Conservation (phyloP, 495 filamentous ascomycete species). For the Trichoderma virens region DNA sequence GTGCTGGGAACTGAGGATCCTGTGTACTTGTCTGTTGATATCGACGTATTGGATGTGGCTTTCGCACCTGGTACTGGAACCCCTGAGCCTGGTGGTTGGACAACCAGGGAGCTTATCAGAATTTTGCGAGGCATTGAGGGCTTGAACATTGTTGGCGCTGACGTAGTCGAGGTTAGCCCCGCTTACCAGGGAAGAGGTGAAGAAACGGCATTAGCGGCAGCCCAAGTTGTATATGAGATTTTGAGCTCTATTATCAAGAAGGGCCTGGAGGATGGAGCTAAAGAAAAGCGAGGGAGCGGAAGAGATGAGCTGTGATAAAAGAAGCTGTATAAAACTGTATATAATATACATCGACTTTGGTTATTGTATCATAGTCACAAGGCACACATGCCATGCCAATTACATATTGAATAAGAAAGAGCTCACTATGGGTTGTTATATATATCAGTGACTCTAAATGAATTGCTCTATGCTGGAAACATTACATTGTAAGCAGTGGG, state of each 20-base stretch:
- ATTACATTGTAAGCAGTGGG: no score
- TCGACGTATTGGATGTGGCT: conserved; percentile 67
- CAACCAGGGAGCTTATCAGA: conserved; percentile 60
- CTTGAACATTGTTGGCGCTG: conserved; percentile 64
- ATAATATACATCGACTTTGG: no score
- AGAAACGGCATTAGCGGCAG: conserved; percentile 76
- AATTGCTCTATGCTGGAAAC: no score
- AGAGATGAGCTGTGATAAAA: conserved; percentile 30
- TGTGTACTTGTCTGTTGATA: conserved; percentile 67
- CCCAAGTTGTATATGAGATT: conserved; percentile 75
- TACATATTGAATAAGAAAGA: no score
- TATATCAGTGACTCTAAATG: no score
- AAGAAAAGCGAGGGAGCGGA: conserved; percentile 8
- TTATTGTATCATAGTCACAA: no score
- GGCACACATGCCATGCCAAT: no score
- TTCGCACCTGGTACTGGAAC: conserved; percentile 67
- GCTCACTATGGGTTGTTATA: no score
- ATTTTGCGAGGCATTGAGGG: conserved; percentile 63
- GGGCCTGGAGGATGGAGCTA: conserved; percentile 30
- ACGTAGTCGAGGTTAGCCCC: conserved; percentile 81
- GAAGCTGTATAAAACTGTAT: no score
- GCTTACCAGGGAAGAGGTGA: conserved; percentile 80
- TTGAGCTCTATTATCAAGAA: conserved; percentile 72
- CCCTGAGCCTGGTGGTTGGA: conserved; percentile 70
- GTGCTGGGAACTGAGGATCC: conserved; percentile 53